Base-by-base conservation (phyloP, 2,329 filamentous ascomycete species). In the Diaporthe sp. region DNA sequence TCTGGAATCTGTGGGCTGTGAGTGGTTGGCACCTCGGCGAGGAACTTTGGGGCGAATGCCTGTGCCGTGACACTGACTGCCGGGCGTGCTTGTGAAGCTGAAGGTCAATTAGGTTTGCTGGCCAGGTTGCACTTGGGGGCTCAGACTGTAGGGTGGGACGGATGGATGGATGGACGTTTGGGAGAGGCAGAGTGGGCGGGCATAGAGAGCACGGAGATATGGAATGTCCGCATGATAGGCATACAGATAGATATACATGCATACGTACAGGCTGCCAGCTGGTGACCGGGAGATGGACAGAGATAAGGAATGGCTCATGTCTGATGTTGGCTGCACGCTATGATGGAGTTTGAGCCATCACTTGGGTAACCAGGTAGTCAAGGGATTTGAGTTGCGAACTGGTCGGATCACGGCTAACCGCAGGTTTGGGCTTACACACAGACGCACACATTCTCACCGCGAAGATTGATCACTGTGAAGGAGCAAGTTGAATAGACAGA, bases 301-400 rank as follows among this genome's bases (percentile, higher is more conserved):
- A 28, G 62, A 39, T 39, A 55, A 55, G 65, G 46, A 28, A 55
- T 53, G 65, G 49, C 22, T 19, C n/a, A 9, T 55, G 65, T 55
- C n/a, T 70, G 65, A 55, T 42, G 49, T 70, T 28, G 31, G 15
- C 65, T 70, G 46, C 65, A 70, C 65, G 65, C 65, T 55, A 55
- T 70, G 65, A 70, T 55, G 49, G n/a, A 55, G 65, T 70, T 55
- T 70, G 46, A 49, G 65, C 49, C 9, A 55, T 70, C 65, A 70
- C 25, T 46, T 28, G 13, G 9, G 19, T 12, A 42, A 13, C 39
- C 7, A 44, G 42, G 61, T 42, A 19, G n/a, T 42, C 65, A 55
- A 70, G 46, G 49, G 49, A 31, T 55, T 55, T 70, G 65, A 70
- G 65, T 70, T 55, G 65, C 3, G 65, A 28, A 31, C 34, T 39